These are phyloP conservation scores for Thinopyrum elongatum DNA, from an alignment of 176 grass and related monocot genomes.

Conservation along the genomic window DNA sequence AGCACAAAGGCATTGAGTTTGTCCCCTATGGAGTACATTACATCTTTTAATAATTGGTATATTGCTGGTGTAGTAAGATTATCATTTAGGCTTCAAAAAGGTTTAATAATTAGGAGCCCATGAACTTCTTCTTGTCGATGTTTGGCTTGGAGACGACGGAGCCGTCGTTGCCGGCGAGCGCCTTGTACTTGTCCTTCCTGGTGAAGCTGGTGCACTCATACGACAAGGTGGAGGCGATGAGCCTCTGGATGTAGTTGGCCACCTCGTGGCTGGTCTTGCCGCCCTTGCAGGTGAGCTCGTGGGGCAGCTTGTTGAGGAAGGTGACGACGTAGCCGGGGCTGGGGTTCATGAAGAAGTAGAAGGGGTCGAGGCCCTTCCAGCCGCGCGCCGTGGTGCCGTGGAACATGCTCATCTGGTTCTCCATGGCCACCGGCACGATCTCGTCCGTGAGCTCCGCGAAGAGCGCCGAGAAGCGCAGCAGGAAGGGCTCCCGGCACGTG, in stretches of 20 bases:
- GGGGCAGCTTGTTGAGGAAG: conserved; percentile 63
- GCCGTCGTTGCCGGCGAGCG: conserved; percentile 39
- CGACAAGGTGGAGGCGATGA: conserved; percentile 64
- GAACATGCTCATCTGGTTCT: conserved; percentile 76
- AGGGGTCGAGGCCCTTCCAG: conserved; percentile 68
- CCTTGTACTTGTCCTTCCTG: conserved; percentile 75
- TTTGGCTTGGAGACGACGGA: conserved; percentile 38
- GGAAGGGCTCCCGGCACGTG: conserved; percentile 73
- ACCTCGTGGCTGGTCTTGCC: conserved; percentile 69
- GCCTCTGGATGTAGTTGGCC: conserved; percentile 76
- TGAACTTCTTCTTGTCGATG: conserved; percentile 36
- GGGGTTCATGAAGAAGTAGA: conserved; percentile 94
- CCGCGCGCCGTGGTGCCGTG: conserved; percentile 73
- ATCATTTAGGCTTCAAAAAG: no score
- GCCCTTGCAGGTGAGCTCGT: conserved; percentile 62
- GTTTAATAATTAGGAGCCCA: conserved; percentile 33
- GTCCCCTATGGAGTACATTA: no score
- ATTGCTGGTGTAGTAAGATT: no score
- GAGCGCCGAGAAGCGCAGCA: conserved; percentile 67
- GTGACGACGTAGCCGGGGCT: conserved; percentile 69
- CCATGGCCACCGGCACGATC: conserved; percentile 82
- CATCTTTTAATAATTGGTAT: no score
- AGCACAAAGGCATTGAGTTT: no score
- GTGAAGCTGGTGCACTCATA: conserved; percentile 83
- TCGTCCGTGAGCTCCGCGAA: conserved; percentile 77